Evolutionary conservation across 768 basidiomycete species (phyloP).

Genomic region (Cystobasidium onofrii): DNA sequence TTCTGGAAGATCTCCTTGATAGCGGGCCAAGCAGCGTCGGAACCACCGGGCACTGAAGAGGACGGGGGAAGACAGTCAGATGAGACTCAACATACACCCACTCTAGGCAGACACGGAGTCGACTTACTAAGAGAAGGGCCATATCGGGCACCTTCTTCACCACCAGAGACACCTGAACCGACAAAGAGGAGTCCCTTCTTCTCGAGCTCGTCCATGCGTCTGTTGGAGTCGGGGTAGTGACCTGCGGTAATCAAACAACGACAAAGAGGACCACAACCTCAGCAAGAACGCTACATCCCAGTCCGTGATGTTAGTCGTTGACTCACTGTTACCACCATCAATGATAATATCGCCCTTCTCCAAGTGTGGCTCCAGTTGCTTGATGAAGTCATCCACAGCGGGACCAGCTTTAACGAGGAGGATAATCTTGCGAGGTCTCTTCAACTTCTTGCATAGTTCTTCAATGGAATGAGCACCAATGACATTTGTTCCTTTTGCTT

Average conservation of each 20-base stretch:
- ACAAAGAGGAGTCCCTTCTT: slow-evolving; percentile 91
- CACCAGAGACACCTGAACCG: slow-evolving; percentile 96
- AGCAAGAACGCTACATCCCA: too few species aligned
- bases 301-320: too few species aligned
- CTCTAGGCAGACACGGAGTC: not conserved
- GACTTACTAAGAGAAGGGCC: slow-evolving; percentile 74
- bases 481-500: slow-evolving; percentile 96
- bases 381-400: slow-evolving; percentile 93
- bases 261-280: not conserved
- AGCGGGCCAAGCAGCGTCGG: slow-evolving; percentile 80
- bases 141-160: slow-evolving; percentile 94
- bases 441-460: slow-evolving; percentile 85
- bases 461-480: slow-evolving; percentile 88
- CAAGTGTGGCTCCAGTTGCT: slow-evolving; percentile 67
- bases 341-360: slow-evolving; percentile 97
- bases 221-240: slow-evolving; percentile 96
- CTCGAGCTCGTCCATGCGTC: slow-evolving; percentile 86
- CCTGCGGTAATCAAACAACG: not conserved
- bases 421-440: slow-evolving; percentile 90
- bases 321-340: slow-evolving; percentile 85
- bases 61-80: not conserved
- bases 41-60: slow-evolving; percentile 79
- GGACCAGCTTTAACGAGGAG: slow-evolving; percentile 96
- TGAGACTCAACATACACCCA: not conserved
- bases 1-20: slow-evolving; percentile 99